Evolutionary conservation across 805 yeast species (phyloP).

Genomic region (Yarrowia porcina): DNA sequence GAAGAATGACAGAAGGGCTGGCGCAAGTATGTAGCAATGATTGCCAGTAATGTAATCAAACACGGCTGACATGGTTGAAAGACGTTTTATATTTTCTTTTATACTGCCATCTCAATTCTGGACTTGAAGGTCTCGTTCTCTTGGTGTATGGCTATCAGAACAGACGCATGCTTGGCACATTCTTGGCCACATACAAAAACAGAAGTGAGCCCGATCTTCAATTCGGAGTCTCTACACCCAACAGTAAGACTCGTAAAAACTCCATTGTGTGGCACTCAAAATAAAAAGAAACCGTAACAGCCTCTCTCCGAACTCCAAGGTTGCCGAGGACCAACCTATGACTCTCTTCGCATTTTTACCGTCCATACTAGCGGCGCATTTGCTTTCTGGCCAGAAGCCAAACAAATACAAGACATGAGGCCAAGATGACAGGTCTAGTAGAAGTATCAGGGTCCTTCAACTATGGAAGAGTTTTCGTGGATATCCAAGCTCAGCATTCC

Average conservation of each 20-base stretch:
- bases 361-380: background rate
- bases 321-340: background rate
- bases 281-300: background rate
- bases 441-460: too few relatives aligned
- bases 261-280: background rate
- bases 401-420: background rate
- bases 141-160: background rate
- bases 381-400: background rate
- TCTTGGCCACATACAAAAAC: background rate
- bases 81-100: background rate
- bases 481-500: too few relatives aligned
- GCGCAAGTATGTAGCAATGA: too few relatives aligned
- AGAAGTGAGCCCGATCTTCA: background rate
- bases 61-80: background rate
- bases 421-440: background rate
- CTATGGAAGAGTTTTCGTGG: too few relatives aligned
- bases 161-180: slow-evolving; percentile 11
- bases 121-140: background rate
- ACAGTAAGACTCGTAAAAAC: background rate
- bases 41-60: too few relatives aligned
- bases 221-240: background rate
- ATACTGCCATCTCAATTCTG: background rate
- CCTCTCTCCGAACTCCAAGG: background rate
- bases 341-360: background rate
- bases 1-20: too few relatives aligned